Percentiles rank a stretch among this genome's conserved stretches.
These are phyloP conservation scores for Boletus rubropictus DNA, from an alignment of 768 basidiomycete genomes.

Conservation along the genomic window DNA sequence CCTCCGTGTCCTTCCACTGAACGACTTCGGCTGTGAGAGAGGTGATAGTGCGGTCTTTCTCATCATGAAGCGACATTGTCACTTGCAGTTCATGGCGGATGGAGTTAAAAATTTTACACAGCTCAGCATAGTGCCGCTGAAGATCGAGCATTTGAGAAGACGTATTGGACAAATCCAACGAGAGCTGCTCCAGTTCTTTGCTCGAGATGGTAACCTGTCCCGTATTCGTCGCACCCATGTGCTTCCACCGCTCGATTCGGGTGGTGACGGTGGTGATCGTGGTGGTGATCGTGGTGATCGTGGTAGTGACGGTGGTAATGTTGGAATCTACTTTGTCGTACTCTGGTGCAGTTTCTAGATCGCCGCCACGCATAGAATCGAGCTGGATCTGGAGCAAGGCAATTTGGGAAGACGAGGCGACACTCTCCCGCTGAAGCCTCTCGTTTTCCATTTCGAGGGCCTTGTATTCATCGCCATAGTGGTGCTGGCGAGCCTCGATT, in stretches of 20 bases:
- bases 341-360: neutral
- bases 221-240: neutral
- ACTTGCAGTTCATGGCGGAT: neutral
- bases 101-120: neutral
- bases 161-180: neutral
- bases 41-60: neutral
- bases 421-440: neutral
- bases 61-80: neutral
- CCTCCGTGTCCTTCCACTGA: neutral
- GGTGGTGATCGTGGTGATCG: neutral
- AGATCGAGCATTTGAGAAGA: constrained; percentile 1
- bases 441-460: neutral
- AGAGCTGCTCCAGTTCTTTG: constrained; percentile 3
- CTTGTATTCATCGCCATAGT: neutral
- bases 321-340: neutral
- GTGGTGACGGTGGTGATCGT: neutral
- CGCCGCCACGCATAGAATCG: neutral
- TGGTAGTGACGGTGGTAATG: neutral
- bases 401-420: neutral
- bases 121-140: neutral
- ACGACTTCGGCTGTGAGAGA: neutral
- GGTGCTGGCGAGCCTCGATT: neutral
- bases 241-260: neutral
- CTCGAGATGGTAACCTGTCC: neutral
- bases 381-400: constrained; percentile 1